These are phyloP conservation scores for Citrullus colocynthis DNA, from an alignment of 306 rosid genomes.

Conservation along the genomic window DNA sequence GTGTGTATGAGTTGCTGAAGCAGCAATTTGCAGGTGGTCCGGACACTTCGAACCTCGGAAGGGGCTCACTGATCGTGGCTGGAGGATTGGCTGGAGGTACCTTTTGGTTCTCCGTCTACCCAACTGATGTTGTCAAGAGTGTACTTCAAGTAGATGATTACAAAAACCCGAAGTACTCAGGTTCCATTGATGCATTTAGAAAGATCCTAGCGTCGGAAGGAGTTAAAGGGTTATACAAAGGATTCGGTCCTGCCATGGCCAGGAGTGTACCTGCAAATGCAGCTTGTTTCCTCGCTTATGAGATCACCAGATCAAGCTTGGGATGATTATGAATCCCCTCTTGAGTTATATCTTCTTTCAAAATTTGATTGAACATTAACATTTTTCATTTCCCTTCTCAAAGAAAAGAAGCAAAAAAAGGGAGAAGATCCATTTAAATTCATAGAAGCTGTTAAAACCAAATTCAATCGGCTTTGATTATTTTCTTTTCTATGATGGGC, in stretches of 20 bases:
- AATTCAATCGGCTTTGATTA: background rate
- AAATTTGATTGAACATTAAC: slow-evolving; percentile 5
- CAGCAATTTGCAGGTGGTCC: slow-evolving; percentile 66
- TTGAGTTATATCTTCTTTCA: background rate
- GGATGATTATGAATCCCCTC: slow-evolving; percentile 23
- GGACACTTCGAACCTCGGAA: slow-evolving; percentile 62
- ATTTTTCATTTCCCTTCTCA: background rate
- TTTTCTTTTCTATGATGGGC: background rate
- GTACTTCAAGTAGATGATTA: slow-evolving; percentile 81
- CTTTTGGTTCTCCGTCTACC: slow-evolving; percentile 67
- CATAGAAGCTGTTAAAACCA: background rate
- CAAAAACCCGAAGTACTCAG: slow-evolving; percentile 70
- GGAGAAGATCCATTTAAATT: background rate
- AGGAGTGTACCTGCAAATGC: slow-evolving; percentile 92
- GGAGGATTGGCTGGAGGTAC: slow-evolving; percentile 95
- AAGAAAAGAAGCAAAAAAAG: background rate
- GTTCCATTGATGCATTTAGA: slow-evolving; percentile 66
- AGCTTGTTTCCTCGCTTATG: slow-evolving; percentile 95
- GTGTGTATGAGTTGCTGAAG: slow-evolving; percentile 70
- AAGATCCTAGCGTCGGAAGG: slow-evolving; percentile 69
- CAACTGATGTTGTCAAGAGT: slow-evolving; percentile 89
- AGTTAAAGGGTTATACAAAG: slow-evolving; percentile 67
- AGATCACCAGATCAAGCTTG: slow-evolving; percentile 72
- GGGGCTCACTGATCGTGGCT: slow-evolving; percentile 70
- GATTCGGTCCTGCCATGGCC: slow-evolving; percentile 94